phyloP scores from a whole-genome alignment of 2,329 filamentous ascomycete genomes.

The Alternaria sp. region DNA sequence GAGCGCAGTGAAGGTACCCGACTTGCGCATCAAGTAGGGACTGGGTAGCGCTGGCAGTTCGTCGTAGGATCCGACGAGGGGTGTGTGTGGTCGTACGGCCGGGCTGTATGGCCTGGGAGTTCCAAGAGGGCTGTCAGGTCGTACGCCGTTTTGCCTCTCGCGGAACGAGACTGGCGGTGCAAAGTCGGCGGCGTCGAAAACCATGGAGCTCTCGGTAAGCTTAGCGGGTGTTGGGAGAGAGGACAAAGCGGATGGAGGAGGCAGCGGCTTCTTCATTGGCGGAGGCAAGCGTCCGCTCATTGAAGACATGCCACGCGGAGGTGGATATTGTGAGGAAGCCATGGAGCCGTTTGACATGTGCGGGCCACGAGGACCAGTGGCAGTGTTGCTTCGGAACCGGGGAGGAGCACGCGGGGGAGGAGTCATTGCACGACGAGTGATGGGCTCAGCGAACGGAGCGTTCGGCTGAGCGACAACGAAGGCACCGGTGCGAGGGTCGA shows the following conservation, averaged over 20 bases:
- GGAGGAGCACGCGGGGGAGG: conserved; percentile 77
- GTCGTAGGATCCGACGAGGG: conserved; percentile 82
- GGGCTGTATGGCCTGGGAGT: conserved; percentile 73
- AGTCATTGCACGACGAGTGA: conserved; percentile 92
- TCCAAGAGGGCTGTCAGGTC: conserved; percentile 66
- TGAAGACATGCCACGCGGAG: conserved; percentile 51
- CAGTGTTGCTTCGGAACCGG: conserved; percentile 54
- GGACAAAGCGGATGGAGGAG: conserved; percentile 75
- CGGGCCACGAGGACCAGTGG: conserved; percentile 36
- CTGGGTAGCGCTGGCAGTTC: conserved; percentile 86
- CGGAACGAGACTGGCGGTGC: conserved; percentile 71
- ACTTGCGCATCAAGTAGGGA: conserved; percentile 80
- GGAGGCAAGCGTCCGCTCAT: conserved; percentile 46
- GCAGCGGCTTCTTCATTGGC: conserved; percentile 64
- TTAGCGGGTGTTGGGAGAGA: conserved; percentile 85
- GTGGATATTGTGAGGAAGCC: conserved; percentile 53
- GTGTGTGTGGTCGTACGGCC: conserved; percentile 75
- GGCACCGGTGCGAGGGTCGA: conserved; percentile 64
- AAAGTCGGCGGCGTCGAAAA: conserved; percentile 81
- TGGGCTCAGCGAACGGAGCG: conserved; percentile 78
- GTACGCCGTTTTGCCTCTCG: conserved; percentile 72
- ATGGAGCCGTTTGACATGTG: conserved; percentile 58
- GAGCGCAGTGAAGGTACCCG: conserved; percentile 76
- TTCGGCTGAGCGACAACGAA: conserved; percentile 63
- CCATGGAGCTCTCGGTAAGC: conserved; percentile 75